Evolutionary conservation across 306 rosid species (phyloP), one percentile per base, ranked within the genome.

Genomic region (Vicia faba): DNA sequence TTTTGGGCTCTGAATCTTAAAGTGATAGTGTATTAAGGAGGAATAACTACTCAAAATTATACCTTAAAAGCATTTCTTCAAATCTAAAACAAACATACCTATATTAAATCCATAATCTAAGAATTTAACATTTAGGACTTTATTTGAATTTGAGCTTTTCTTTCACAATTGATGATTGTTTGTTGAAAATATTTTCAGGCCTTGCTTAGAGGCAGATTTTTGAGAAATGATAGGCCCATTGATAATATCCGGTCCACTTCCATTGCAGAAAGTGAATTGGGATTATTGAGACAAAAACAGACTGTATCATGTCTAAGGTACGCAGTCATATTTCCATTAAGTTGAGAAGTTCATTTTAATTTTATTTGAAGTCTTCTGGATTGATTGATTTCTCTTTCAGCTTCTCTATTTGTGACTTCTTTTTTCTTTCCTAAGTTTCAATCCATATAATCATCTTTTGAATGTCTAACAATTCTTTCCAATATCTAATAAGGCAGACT

Each of bases 251-350:
- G 90, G 76, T 76, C 89, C 31, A 46, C 84, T 73, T 90, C 99
- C 48, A 54, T 76, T 43, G 95, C 99, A 58, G 97, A 95, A 78
- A 84, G 87, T 82, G 99, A 95, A 76, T 76, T 95, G 68, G 97
- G 99, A 66, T 80, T 95, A 46, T 65, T 95, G 87, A 85, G 99
- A 83, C 86, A 74, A 78, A 86, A 90, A 16, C 95, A 86, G 63
- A 86, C 96, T 46, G 97, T 95, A 59, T 88, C 99, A 78, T 96
- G 95, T 74, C 80, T 93, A 66, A 93, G 99, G 99, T 93, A 84
- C 45, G 81, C 66, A 19, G 69, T 71, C 40, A 63, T 54, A 72
- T 28, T 53, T 50, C 58, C 44, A 53, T 54, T 54, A 28, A 33
- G 60, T 8, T 57, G 59, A 46, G 35, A 33, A 63, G 29, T 57